These are phyloP conservation scores for Schrenkiella parvula DNA, from an alignment of 345 rosid genomes.

Conservation along the genomic window DNA sequence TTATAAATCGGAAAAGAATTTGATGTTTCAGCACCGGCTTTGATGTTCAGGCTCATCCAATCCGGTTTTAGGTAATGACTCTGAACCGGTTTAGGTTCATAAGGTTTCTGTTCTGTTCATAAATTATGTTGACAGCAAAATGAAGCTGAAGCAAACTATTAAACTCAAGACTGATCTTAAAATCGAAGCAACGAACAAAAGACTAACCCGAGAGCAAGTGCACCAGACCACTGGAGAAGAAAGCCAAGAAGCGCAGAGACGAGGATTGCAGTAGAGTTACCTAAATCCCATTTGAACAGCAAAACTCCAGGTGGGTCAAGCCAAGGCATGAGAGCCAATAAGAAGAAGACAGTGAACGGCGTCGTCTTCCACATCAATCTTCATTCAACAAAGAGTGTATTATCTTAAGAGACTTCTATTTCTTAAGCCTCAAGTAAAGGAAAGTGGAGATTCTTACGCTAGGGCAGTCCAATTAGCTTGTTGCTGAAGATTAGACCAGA, in stretches of 20 bases:
- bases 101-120: slow-evolving; percentile 6
- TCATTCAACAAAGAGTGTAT: not conserved
- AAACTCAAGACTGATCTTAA: not conserved
- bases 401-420: not conserved
- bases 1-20: not conserved
- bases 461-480: slow-evolving; percentile 92
- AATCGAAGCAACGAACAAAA: not conserved
- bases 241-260: slow-evolving; percentile 85
- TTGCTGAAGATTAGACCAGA: slow-evolving; percentile 93
- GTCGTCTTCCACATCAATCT: slow-evolving; percentile 99
- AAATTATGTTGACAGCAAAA: not conserved
- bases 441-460: slow-evolving; percentile 44
- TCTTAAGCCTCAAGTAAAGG: slow-evolving; percentile 11
- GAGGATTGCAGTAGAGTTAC: slow-evolving; percentile 59
- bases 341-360: slow-evolving; percentile 73
- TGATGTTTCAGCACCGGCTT: not conserved
- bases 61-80: not conserved
- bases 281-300: slow-evolving; percentile 70
- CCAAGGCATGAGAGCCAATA: slow-evolving; percentile 86
- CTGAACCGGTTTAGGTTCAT: not conserved
- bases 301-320: slow-evolving; percentile 90
- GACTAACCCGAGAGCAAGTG: slow-evolving; percentile 87
- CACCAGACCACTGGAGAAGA: slow-evolving; percentile 96
- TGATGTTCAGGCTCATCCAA: not conserved
- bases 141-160: not conserved